Evolutionary conservation across 2,329 filamentous ascomycete genomes (phyloP).

Genomic region (Myriangium duriaei): DNA sequence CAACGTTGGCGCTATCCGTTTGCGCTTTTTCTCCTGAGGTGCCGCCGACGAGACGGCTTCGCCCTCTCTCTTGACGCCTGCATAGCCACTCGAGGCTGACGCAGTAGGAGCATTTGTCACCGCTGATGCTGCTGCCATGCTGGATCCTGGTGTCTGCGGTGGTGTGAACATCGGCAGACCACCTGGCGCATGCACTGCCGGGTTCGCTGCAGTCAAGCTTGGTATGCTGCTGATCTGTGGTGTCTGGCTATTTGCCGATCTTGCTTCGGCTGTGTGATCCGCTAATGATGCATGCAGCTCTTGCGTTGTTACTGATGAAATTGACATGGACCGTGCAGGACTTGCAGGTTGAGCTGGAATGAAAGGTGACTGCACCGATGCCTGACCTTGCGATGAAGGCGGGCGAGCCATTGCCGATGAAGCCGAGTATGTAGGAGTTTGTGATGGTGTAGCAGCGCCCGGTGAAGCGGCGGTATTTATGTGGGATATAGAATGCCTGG

Average conservation of each 20-base stretch:
- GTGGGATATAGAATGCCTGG: conserved; percentile 24
- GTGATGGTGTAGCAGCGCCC: conserved; percentile 20
- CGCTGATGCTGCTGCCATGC: conserved; percentile 21
- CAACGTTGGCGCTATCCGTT: conserved; percentile 34
- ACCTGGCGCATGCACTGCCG: conserved; percentile 31
- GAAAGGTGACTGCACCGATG: conserved; percentile 11
- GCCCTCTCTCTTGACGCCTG: conserved; percentile 24
- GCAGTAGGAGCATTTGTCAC: conserved; percentile 17
- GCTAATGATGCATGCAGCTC: conserved; percentile 8
- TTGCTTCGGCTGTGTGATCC: conserved; percentile 20
- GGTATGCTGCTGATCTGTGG: conserved; percentile 68
- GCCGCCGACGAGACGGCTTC: conserved; percentile 23
- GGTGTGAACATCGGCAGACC: conserved; percentile 71
- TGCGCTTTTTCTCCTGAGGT: conserved; percentile 29
- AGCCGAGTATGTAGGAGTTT: conserved; percentile 10
- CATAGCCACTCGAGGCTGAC: conserved; percentile 1
- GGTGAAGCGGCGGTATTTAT: conserved; percentile 22
- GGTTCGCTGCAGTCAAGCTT: conserved; percentile 60
- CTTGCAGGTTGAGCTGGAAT: conserved; percentile 10
- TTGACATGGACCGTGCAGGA: conserved; percentile 12
- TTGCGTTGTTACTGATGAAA: conserved; percentile 10
- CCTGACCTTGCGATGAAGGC: conserved; percentile 12
- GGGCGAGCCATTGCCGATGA: conserved; percentile 9
- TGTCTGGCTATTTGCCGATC: conserved; percentile 61
- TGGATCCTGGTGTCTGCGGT: conserved; percentile 63